Base-by-base conservation (phyloP, 305 asterid genomes). In the Fraxinus paxiana region DNA sequence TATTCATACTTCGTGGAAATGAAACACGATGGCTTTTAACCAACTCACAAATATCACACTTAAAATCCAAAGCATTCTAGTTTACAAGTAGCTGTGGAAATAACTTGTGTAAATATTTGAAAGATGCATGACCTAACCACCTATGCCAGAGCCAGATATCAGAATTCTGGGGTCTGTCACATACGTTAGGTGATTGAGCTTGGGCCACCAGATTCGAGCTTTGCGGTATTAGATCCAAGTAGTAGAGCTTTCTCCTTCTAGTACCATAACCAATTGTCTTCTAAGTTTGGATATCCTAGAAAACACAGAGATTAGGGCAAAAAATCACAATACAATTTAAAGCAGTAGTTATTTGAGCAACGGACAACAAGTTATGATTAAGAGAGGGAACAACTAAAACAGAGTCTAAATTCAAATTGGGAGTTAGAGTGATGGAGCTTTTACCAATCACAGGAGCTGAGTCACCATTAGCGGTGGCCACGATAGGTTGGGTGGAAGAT, bases 211-310 rank as follows among this genome's bases (percentile, higher is more conserved):
- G 26, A 75, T 75, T 20, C 0, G 69, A 56, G 28, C 69, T 56
- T 17, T 7, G 0, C 0, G 13, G 30, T n/a, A 15, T 51, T 5
- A 51, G 22, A 43, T 43, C 67, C 24, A 75, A 10, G 7, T 75
- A 75, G 15, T 46, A 43, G 37, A 43, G 67, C 22, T 75, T 75
- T 43, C 17, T 17, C 6, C 24, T 10, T 1, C 18, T 43, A 43
- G 35, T 75, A 75, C 63, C 38, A 75, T 43, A 43, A 43, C 24
- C 41, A 43, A 75, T 43, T 41, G 35, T 75, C 63, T 75, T 75
- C 6, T 4, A 7, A 75, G 78, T 75, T 0, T 2, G 13, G 1
- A 43, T 75, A 61, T 75, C 41, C 35, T 22, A 24, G 28, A 75
- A 56, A 56, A 56, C 67, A 56, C 67, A 18, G 0, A 56, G 4